Percentiles rank a stretch among this genome's conserved stretches.
Evolutionary conservation across 2,329 filamentous ascomycete genomes (phyloP).

Genomic region (Aspergillus pseudonomiae): DNA sequence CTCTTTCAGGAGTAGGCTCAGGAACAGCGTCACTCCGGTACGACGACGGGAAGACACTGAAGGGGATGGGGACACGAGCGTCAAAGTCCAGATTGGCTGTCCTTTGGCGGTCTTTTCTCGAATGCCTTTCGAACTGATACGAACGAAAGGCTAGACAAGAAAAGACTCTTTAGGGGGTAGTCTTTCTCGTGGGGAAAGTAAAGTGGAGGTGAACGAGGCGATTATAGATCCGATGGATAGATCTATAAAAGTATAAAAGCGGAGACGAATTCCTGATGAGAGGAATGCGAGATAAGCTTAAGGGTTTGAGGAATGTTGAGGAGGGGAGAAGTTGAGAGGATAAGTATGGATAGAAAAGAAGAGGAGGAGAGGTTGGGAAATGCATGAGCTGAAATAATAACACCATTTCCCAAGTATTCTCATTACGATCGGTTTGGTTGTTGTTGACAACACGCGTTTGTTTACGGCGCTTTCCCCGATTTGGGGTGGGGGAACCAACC

Average conservation of each 20-base stretch:
- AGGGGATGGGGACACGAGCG: slow-evolving; percentile 97
- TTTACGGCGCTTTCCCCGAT: slow-evolving; percentile 28
- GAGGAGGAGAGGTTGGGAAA: slow-evolving; percentile 8
- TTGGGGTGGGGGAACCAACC: slow-evolving; percentile 14
- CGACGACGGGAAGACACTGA: slow-evolving; percentile 99
- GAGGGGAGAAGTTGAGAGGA: slow-evolving; percentile 17
- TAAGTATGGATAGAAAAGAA: slow-evolving; percentile 4
- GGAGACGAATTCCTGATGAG: slow-evolving; percentile 24
- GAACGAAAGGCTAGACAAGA: slow-evolving; percentile 52
- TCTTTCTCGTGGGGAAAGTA: slow-evolving; percentile 38
- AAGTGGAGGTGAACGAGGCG: slow-evolving; percentile 16
- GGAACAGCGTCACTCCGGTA: slow-evolving; percentile 78
- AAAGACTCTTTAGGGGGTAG: slow-evolving; percentile 46
- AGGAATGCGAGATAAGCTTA: slow-evolving; percentile 20
- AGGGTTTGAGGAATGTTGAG: slow-evolving; percentile 12
- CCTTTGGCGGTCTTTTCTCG: slow-evolving; percentile 74
- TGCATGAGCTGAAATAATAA: slow-evolving; percentile 2
- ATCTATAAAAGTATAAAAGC: slow-evolving; percentile 29
- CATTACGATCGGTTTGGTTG: slow-evolving; percentile 2
- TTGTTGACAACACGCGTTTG: slow-evolving; percentile 25
- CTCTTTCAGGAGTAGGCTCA: slow-evolving; percentile 66
- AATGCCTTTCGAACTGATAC: slow-evolving; percentile 55
- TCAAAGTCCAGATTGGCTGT: slow-evolving; percentile 99
- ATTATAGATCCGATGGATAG: slow-evolving; percentile 26
- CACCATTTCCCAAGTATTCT: slow-evolving; percentile 3